phyloP scores from a whole-genome alignment of 129 eudicot species.

The Scalesia atractyloides region DNA sequence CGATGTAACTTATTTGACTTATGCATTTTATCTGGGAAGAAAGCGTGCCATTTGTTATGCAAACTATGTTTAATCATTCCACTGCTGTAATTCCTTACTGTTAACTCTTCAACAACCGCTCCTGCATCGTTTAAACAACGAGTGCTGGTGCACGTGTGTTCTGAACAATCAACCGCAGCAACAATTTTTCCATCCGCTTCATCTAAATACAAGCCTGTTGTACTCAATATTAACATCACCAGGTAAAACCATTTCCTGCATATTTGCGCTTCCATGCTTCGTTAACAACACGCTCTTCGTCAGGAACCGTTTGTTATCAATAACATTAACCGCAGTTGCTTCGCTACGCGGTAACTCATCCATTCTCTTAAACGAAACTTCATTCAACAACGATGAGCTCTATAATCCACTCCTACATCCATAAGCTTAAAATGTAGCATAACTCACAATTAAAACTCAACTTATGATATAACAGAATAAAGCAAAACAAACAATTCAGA shows the following conservation, averaged over 20 bases:
- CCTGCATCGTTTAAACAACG: constrained; percentile 45
- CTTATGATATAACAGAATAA: background rate
- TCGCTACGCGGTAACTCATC: constrained; percentile 56
- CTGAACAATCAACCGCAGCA: constrained; percentile 54
- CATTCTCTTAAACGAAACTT: constrained; percentile 42
- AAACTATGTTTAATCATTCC: constrained; percentile 51
- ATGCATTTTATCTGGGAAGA: constrained; percentile 40
- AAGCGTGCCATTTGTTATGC: constrained; percentile 48
- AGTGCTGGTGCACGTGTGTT: constrained; percentile 63
- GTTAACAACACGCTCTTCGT: constrained; percentile 40
- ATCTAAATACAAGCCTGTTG: too few species aligned
- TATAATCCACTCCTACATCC: background rate
- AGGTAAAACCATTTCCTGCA: constrained; percentile 57
- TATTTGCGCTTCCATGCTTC: constrained; percentile 41
- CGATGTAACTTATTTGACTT: constrained; percentile 23
- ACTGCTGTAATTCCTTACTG: constrained; percentile 51
- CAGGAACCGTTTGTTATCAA: constrained; percentile 35
- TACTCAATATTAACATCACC: constrained; percentile 30
- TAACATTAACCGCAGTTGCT: constrained; percentile 33
- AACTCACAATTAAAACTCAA: background rate
- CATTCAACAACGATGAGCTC: constrained; percentile 26
- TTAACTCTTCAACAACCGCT: constrained; percentile 73
- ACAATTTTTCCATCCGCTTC: constrained; percentile 33
- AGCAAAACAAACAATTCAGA: constrained; percentile 1
- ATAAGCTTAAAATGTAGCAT: background rate